Evolutionary conservation across 2,329 filamentous ascomycete species (phyloP), one percentile per base, ranked within the genome.

Genomic region (Dactylellina leptospora): DNA sequence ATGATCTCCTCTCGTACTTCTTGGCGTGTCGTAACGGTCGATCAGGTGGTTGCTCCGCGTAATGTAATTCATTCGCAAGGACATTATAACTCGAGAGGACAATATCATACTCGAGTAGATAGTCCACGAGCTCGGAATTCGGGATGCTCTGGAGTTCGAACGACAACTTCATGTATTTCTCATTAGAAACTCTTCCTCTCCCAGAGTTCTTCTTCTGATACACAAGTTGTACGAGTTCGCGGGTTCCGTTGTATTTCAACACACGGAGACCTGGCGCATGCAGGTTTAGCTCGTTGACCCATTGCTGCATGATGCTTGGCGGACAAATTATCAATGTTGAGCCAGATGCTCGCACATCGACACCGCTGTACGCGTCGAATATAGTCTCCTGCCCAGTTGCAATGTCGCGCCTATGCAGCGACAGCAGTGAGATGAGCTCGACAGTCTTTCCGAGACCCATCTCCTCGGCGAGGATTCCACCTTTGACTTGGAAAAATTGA

Each of bases 361-460:
- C 79, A 9, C 78, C 80, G 1, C 81, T 81, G 58, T 82, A 81
- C 2, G 76, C 18, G 72, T 86, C 80, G 20, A 40, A 48, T 30
- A 71, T 47, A 1, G 6, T 33, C 13, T 63, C 54, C n/a, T 48
- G 22, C 16, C 54, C 63, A 8, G 18, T 75, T 28, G 4, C 56
- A 30, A 73, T 66, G 4, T 75, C 63, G 27, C 85, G 84, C 38
- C 78, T 81, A 77, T 93, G 86, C 22, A 89, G 81, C 5, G 86
- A 81, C n/a, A 92, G 85, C 9, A 93, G 81, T 2, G 88, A 84
- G 45, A 92, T 86, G 1, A 91, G 82, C 79, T 93, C 91, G 2
- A 93, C 82, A 0, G 90, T 93, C 78, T 93, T 93, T 1, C 90
- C 90, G 0, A 93, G 81, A 0, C 90, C 90, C 90, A 93, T 93